phyloP scores from a whole-genome alignment of 768 basidiomycete genomes.

The Cystobasidium tubakii region DNA sequence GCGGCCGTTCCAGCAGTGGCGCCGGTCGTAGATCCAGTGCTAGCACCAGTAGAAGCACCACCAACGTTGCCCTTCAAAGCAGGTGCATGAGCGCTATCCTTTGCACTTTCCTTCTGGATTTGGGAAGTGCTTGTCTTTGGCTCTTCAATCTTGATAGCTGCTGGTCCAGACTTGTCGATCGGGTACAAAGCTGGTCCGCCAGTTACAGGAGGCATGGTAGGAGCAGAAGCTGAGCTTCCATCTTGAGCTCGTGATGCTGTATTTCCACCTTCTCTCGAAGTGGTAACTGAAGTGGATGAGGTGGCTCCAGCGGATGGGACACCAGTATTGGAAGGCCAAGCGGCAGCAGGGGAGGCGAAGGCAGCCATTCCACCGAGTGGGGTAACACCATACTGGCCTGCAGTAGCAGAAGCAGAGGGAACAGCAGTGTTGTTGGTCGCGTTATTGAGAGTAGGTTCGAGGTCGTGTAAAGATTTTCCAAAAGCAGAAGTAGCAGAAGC shows the following conservation, averaged over 20 bases:
- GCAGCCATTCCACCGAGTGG: not conserved
- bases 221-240: conserved; percentile 11
- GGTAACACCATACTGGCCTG: not conserved
- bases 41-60: not conserved
- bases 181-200: conserved; percentile 12
- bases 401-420: not conserved
- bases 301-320: not conserved
- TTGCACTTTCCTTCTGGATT: not conserved
- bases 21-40: not conserved
- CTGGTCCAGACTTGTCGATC: not conserved
- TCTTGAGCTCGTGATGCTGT: not conserved
- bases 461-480: not conserved
- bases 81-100: not conserved
- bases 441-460: not conserved
- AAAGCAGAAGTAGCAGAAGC: conserved; percentile 9
- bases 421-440: not conserved
- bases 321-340: not conserved
- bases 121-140: not conserved
- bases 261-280: not conserved
- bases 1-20: not conserved
- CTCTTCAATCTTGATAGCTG: not conserved
- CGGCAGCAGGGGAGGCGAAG: not conserved
- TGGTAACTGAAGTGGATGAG: not conserved
- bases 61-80: not conserved
- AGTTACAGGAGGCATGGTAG: conserved; percentile 2